Conservation (phyloP, 495 filamentous ascomycete genomes). For the Jackrogersella minutella region DNA sequence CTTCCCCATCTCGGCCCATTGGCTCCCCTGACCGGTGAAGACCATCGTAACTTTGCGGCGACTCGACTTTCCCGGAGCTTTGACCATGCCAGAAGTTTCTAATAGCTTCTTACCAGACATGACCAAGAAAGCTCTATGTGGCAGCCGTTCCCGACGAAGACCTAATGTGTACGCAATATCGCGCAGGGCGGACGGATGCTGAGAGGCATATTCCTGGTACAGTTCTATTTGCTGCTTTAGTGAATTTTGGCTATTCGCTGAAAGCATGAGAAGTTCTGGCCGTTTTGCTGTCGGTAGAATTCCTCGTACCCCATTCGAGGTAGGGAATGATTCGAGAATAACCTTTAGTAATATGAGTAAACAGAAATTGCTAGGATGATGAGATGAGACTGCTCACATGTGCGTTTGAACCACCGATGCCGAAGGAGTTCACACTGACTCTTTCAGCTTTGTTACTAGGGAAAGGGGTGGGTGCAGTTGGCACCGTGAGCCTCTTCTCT, state of each 20-base stretch:
- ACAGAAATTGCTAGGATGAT: not conserved
- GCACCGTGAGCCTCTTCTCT: slow-evolving; percentile 37
- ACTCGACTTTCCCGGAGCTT: slow-evolving; percentile 18
- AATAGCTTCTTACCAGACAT: slow-evolving; percentile 17
- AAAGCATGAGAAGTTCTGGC: slow-evolving; percentile 38
- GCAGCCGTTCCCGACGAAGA: slow-evolving; percentile 38
- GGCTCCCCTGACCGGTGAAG: slow-evolving; percentile 54
- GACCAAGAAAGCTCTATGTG: slow-evolving; percentile 43
- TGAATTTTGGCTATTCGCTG: slow-evolving; percentile 36
- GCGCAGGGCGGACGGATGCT: slow-evolving; percentile 11
- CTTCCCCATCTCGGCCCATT: slow-evolving; percentile 61
- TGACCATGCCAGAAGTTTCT: slow-evolving; percentile 17
- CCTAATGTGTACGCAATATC: slow-evolving; percentile 48
- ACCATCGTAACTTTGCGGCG: slow-evolving; percentile 42
- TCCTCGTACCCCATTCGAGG: not conserved
- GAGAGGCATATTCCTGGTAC: slow-evolving; percentile 28
- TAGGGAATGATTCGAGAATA: slow-evolving; percentile 49
- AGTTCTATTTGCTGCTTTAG: slow-evolving; percentile 23
- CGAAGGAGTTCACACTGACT: slow-evolving; percentile 57
- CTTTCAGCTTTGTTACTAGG: slow-evolving; percentile 36
- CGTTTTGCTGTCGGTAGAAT: not conserved
- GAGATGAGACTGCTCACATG: slow-evolving; percentile 43
- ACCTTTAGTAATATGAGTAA: slow-evolving; percentile 12
- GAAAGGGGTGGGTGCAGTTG: slow-evolving; percentile 30
- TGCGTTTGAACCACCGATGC: slow-evolving; percentile 60